A percentile compares a stretch with the other conserved stretches of the same genome.
phyloP scores from a whole-genome alignment of 1,284 basidiomycete genomes.

The Microbotryum lychnidis-dioicae region DNA sequence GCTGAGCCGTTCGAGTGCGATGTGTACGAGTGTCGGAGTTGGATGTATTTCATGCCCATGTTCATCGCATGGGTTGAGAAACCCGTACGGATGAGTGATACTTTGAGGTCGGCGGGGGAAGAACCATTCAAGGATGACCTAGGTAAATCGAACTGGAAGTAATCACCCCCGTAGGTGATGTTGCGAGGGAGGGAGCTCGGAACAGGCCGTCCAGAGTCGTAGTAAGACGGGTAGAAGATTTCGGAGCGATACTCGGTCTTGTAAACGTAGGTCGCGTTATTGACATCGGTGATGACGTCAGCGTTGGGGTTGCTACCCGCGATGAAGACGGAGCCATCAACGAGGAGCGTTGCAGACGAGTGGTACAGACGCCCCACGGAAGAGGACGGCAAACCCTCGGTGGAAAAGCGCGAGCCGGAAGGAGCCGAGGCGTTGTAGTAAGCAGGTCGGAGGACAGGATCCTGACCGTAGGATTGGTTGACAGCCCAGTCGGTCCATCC shows the following conservation, averaged over 20 bases:
- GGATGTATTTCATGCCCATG: slow-evolving; percentile 39
- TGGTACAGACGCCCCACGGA: slow-evolving; percentile 72
- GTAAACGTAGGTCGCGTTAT: background rate
- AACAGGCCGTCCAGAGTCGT: slow-evolving; percentile 5
- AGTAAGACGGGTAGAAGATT: slow-evolving; percentile 4
- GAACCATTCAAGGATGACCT: slow-evolving; percentile 1
- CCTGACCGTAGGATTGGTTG: slow-evolving; percentile 43
- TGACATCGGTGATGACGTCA: slow-evolving; percentile 15
- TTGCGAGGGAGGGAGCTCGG: slow-evolving; percentile 3
- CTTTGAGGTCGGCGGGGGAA: slow-evolving; percentile 32
- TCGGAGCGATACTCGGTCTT: too few relatives aligned
- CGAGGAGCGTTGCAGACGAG: slow-evolving; percentile 35
- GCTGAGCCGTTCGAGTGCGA: slow-evolving; percentile 37
- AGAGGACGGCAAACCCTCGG: slow-evolving; percentile 53
- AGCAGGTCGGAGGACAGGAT: slow-evolving; percentile 39
- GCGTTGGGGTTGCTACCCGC: slow-evolving; percentile 72
- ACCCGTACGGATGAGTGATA: slow-evolving; percentile 38
- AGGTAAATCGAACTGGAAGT: slow-evolving; percentile 11
- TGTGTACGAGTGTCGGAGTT: slow-evolving; percentile 38
- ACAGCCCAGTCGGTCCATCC: slow-evolving; percentile 50
- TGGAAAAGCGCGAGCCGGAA: slow-evolving; percentile 55
- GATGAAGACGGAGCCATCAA: slow-evolving; percentile 58
- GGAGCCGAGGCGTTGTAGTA: slow-evolving; percentile 41
- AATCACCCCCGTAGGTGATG: slow-evolving; percentile 12
- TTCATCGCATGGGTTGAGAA: slow-evolving; percentile 42